Percentiles rank a stretch among this genome's conserved stretches.
Evolutionary conservation across 1,284 basidiomycete species (phyloP).

Genomic region (Melanopsichium pennsylvanicum): DNA sequence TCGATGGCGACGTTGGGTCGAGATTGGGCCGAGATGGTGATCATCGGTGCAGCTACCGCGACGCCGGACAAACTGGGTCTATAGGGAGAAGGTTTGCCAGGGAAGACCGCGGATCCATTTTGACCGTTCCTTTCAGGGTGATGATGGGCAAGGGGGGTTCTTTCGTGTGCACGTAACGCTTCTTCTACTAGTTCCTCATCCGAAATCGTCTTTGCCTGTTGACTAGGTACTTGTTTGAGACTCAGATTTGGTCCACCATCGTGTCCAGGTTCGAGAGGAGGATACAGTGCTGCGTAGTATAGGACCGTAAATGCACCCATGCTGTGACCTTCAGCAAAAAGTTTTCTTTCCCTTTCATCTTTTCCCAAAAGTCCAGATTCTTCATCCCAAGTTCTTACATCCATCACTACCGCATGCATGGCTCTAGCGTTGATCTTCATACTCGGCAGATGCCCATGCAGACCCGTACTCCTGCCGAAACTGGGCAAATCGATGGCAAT

Average conservation of each 20-base stretch:
- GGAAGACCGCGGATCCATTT: conserved; percentile 10
- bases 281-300: conserved; percentile 63
- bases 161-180: conserved; percentile 27
- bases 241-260: conserved; percentile 37
- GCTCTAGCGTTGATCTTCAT: conserved; percentile 67
- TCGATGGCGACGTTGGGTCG: conserved; percentile 67
- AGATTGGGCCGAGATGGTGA: conserved; percentile 66
- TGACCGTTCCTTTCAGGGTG: conserved; percentile 5
- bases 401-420: conserved; percentile 68
- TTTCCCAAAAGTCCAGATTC: conserved; percentile 21
- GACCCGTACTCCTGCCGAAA: conserved; percentile 66
- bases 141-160: conserved; percentile 19
- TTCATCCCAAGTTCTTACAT: conserved; percentile 62
- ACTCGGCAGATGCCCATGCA: conserved; percentile 68
- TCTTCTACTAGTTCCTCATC: conserved; percentile 27
- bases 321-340: conserved; percentile 67
- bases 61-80: conserved; percentile 62
- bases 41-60: conserved; percentile 68
- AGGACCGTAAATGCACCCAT: conserved; percentile 67
- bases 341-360: conserved; percentile 48
- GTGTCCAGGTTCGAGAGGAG: conserved; percentile 39
- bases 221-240: conserved; percentile 30
- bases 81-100: conserved; percentile 20
- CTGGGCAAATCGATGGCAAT: conserved; percentile 69
- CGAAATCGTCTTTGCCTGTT: conserved; percentile 24